A percentile compares a stretch with the other conserved stretches of the same genome.
phyloP scores from a whole-genome alignment of 2,329 filamentous ascomycete genomes.

The Ceratocystis eucalypticola region DNA sequence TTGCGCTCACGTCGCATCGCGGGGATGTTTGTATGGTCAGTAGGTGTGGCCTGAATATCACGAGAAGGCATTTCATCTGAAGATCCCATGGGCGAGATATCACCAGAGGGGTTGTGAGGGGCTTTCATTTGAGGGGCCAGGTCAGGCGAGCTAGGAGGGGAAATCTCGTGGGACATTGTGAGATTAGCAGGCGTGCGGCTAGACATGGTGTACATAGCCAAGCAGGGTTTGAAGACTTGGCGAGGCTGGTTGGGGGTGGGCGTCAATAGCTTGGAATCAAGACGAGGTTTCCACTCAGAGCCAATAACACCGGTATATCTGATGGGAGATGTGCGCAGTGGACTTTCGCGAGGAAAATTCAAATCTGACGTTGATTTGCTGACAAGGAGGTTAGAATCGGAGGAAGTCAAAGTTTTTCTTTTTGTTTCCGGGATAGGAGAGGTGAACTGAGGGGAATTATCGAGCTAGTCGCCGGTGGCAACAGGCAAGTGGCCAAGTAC shows the following conservation, averaged over 20 bases:
- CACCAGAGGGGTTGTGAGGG: constrained; percentile 17
- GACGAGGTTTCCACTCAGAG: neutral
- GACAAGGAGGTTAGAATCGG: neutral
- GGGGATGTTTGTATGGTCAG: constrained; percentile 32
- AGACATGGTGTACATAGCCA: constrained; percentile 6
- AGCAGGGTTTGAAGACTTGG: constrained; percentile 4
- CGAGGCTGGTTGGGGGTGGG: constrained; percentile 1
- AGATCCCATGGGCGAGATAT: constrained; percentile 43
- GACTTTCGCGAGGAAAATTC: neutral
- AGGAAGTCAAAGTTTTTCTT: neutral
- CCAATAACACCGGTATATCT: neutral
- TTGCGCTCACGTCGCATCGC: constrained; percentile 36
- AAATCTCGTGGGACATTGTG: constrained; percentile 30
- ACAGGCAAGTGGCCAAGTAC: neutral
- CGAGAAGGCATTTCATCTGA: constrained; percentile 27
- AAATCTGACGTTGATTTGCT: constrained; percentile 2
- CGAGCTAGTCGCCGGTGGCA: neutral
- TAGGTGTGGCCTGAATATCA: constrained; percentile 14
- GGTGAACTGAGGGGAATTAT: neutral
- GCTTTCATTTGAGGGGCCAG: neutral
- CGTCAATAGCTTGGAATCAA: constrained; percentile 9
- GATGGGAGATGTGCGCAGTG: neutral
- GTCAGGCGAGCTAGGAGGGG: constrained; percentile 46
- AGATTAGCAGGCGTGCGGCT: constrained; percentile 1
- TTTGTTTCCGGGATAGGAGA: neutral